A percentile compares a stretch with the other conserved stretches of the same genome.
phyloP scores from a whole-genome alignment of 179 eudicot species.

The Beta lomatogona region DNA sequence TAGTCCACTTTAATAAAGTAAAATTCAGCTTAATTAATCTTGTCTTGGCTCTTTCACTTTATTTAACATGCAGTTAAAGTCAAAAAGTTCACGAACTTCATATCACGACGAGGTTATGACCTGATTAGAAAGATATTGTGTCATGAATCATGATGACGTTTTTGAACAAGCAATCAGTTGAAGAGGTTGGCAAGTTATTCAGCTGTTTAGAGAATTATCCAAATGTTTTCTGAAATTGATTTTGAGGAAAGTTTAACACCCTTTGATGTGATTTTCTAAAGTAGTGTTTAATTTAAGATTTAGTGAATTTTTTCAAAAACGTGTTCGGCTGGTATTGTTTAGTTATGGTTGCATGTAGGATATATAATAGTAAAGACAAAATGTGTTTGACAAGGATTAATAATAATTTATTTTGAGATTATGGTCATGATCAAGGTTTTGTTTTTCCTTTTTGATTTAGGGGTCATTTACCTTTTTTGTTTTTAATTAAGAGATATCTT shows the following conservation, averaged over 20 bases:
- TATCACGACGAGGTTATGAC: background rate
- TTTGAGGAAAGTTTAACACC: background rate
- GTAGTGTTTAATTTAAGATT: background rate
- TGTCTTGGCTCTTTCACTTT: background rate
- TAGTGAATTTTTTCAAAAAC: background rate
- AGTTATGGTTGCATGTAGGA: background rate
- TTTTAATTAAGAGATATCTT: no score
- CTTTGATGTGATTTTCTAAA: background rate
- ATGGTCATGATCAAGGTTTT: no score
- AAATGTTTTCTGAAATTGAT: background rate
- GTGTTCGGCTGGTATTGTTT: background rate
- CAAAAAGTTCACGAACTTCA: constrained; percentile 11
- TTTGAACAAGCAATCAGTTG: background rate
- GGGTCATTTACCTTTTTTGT: no score
- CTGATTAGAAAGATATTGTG: background rate
- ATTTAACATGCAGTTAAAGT: background rate
- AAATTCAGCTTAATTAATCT: no score
- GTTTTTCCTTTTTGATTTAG: no score
- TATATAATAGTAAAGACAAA: no score
- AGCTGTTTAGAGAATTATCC: background rate
- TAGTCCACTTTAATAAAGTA: no score
- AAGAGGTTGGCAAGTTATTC: constrained; percentile 10
- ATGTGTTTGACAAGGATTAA: no score
- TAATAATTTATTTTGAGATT: no score
- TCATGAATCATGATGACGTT: constrained; percentile 2